Percentiles rank a stretch among this genome's conserved stretches.
These are phyloP conservation scores for Boletus coccyginus DNA, from an alignment of 768 basidiomycete genomes.

Conservation along the genomic window DNA sequence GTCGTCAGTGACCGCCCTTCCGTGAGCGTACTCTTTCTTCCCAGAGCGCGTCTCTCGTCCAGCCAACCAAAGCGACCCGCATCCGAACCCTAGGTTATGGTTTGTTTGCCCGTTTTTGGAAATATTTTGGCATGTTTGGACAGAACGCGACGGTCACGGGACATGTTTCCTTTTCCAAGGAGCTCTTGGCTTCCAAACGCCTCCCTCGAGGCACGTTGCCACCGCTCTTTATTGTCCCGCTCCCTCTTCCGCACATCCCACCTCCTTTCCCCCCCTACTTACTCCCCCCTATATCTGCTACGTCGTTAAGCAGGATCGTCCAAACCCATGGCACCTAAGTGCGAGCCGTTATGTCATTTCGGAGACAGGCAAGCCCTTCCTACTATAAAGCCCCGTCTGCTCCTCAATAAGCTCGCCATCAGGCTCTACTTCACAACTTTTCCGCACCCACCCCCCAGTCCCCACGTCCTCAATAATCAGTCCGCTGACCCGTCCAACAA, in stretches of 20 bases:
- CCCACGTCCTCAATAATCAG: constrained; percentile 61
- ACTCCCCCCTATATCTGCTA: constrained; percentile 5
- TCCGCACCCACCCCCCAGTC: constrained; percentile 66
- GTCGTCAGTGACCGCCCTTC: neutral
- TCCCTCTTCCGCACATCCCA: constrained; percentile 8
- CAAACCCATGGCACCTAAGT: constrained; percentile 42
- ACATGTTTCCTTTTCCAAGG: constrained; percentile 33
- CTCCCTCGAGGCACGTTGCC: constrained; percentile 30
- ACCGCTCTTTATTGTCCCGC: constrained; percentile 24
- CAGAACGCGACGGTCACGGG: constrained; percentile 37
- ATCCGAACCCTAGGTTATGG: constrained; percentile 21
- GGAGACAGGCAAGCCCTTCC: constrained; percentile 59
- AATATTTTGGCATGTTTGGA: constrained; percentile 24
- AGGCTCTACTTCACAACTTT: constrained; percentile 92
- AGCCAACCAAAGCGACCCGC: neutral
- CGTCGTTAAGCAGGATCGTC: neutral
- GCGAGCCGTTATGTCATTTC: constrained; percentile 79
- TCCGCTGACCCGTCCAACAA: constrained; percentile 49
- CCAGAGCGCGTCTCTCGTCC: neutral
- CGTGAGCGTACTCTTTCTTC: neutral
- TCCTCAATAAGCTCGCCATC: constrained; percentile 7
- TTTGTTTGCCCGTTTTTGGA: constrained; percentile 10
- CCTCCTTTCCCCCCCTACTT: neutral
- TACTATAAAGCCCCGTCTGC: constrained; percentile 3
- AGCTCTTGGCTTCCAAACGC: constrained; percentile 23